phyloP scores from a whole-genome alignment of 1,284 basidiomycete species.

The Papiliotrema nemorosa region DNA sequence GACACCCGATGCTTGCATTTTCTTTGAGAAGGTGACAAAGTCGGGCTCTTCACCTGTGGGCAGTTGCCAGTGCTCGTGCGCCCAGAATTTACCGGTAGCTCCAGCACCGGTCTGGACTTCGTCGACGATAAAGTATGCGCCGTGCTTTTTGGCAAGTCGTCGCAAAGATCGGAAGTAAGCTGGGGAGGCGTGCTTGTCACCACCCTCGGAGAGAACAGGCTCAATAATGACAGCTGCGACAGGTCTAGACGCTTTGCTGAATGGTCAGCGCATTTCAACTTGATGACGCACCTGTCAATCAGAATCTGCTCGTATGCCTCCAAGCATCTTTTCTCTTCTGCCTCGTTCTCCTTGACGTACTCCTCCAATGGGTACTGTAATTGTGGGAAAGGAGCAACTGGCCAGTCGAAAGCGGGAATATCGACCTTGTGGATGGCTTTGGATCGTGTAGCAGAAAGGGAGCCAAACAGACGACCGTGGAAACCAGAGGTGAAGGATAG shows the following conservation, averaged over 20 bases:
- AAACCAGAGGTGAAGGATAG: slow-evolving; percentile 56
- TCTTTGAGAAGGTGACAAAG: slow-evolving; percentile 57
- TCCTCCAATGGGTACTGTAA: slow-evolving; percentile 55
- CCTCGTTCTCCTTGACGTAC: slow-evolving; percentile 53
- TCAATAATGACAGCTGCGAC: slow-evolving; percentile 58
- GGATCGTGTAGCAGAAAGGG: slow-evolving; percentile 53
- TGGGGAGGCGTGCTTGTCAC: slow-evolving; percentile 56
- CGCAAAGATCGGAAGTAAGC: slow-evolving; percentile 54
- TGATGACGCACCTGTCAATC: slow-evolving; percentile 21
- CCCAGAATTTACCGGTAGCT: slow-evolving; percentile 58
- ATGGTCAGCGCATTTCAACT: slow-evolving; percentile 1
- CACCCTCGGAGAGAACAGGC: slow-evolving; percentile 57
- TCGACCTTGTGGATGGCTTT: slow-evolving; percentile 57
- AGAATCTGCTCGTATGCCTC: slow-evolving; percentile 43
- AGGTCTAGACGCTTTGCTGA: slow-evolving; percentile 48
- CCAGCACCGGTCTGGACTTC: slow-evolving; percentile 57
- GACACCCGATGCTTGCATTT: slow-evolving; percentile 54
- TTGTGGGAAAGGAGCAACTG: slow-evolving; percentile 53
- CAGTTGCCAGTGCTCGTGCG: slow-evolving; percentile 57
- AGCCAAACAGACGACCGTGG: slow-evolving; percentile 54
- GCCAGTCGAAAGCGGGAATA: slow-evolving; percentile 59
- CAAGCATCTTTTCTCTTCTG: slow-evolving; percentile 43
- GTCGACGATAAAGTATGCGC: slow-evolving; percentile 55
- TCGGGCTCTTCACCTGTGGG: slow-evolving; percentile 49
- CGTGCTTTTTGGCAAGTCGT: slow-evolving; percentile 52